A percentile compares a stretch with the other conserved stretches of the same genome.
Conservation (phyloP, 2,329 filamentous ascomycete genomes). For the Alternaria viburni region DNA sequence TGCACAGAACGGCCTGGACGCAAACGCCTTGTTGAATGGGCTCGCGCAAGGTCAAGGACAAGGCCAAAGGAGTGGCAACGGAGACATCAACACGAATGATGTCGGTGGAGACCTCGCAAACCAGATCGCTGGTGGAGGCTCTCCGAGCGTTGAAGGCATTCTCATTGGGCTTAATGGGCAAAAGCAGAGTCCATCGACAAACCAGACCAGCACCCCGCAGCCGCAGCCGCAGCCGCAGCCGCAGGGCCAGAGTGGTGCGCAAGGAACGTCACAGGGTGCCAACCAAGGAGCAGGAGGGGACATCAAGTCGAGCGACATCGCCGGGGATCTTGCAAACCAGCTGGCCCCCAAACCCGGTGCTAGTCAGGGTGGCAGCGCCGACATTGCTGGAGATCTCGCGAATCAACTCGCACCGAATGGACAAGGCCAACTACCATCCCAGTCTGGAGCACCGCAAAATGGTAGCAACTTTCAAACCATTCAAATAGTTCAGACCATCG, state of each 20-base stretch:
- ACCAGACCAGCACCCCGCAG: conserved; percentile 10
- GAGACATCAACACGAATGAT: conserved; percentile 12
- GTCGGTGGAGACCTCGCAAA: conserved; percentile 24
- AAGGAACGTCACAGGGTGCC: not conserved
- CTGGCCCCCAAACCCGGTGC: not conserved
- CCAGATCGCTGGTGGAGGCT: conserved; percentile 25
- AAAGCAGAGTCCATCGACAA: conserved; percentile 11
- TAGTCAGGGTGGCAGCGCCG: not conserved
- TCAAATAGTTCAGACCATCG: conserved; percentile 13
- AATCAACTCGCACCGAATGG: conserved; percentile 14
- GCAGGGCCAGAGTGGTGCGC: conserved; percentile 11
- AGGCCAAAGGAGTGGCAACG: conserved; percentile 2
- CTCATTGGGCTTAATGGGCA: conserved; percentile 19
- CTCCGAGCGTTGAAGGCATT: conserved; percentile 15
- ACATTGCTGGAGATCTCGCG: conserved; percentile 9
- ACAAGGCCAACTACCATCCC: conserved; percentile 10
- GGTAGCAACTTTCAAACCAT: conserved; percentile 6
- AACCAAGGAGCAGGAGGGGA: not conserved
- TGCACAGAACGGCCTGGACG: conserved; percentile 25
- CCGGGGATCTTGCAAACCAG: conserved; percentile 8
- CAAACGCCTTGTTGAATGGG: conserved; percentile 25
- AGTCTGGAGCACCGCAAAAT: not conserved
- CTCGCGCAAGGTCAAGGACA: conserved; percentile 20
- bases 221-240: conserved; percentile 5
- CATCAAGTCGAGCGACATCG: conserved; percentile 5